Evolutionary conservation across 2,329 filamentous ascomycete genomes (phyloP), one percentile per base, ranked within the genome.

Genomic region (Tolypocladium ovalisporum): DNA sequence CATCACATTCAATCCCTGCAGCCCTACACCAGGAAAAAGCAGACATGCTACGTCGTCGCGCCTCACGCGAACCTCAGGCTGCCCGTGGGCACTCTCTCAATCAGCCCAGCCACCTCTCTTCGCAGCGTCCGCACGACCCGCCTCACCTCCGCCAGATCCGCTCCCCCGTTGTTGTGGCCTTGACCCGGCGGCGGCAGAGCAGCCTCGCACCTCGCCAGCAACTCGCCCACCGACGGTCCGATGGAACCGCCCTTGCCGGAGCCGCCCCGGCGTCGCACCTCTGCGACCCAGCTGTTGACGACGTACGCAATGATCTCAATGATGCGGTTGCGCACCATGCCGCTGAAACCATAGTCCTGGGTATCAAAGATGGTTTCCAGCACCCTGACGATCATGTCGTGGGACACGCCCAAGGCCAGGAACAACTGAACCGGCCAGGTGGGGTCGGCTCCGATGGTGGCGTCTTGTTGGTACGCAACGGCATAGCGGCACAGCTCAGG

Each of bases 401-500:
- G 79, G 27, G 80, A 80, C 13, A 84, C 79, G 24, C 78, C 79
- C 22, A 85, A 73, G 35, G 75, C 73, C 12, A 83, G 67, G 66
- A 85, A 84, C 17, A 84, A 70, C 60, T 80, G 73, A 2, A 82
- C 75, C 0, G 82, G 82, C 82, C 82, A 85, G 54, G 74, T 74
- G 7, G 80, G 73, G 60, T 84, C 76, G 3, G 82, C 82, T 0
- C 78, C 78, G 52, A 83, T 80, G 9, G 79, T 79, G 1, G 75
- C 76, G 62, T 86, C 82, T 63, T 84, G 82, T 56, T 79, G 76
- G 59, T 81, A 75, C 58, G 81, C 79, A 39, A 83, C 70, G 1
- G 83, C 79, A 63, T 87, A 88, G 27, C 76, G 76, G 69, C 85
- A 86, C 9, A 88, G 71, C 60, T 85, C 77, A 0, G 82, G 82